A percentile compares a stretch with the other conserved stretches of the same genome.
Evolutionary conservation across 345 rosid genomes (phyloP).

Genomic region (Linum usitatissimum): DNA sequence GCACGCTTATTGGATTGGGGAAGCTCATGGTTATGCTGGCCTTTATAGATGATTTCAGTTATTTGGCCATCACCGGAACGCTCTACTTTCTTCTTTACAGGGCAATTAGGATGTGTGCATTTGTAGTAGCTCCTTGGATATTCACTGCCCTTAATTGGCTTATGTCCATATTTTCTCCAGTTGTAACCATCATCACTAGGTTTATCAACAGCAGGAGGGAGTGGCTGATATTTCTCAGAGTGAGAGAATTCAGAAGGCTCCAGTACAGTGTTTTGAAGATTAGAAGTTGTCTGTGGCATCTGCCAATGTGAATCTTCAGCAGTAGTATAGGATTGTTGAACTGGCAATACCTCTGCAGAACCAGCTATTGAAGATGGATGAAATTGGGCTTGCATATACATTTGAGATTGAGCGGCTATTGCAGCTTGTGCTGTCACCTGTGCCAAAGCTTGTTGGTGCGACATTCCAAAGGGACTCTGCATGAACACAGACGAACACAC

Average conservation of each 20-base stretch:
- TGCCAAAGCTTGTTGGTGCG: constrained; percentile 74
- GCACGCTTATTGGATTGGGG: constrained; percentile 60
- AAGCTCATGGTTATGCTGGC: constrained; percentile 76
- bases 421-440: constrained; percentile 76
- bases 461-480: constrained; percentile 78
- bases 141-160: constrained; percentile 89
- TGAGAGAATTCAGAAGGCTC: constrained; percentile 41
- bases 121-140: constrained; percentile 96
- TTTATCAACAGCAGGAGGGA: constrained; percentile 47
- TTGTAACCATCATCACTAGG: constrained; percentile 89
- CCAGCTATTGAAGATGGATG: constrained; percentile 19
- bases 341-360: constrained; percentile 19
- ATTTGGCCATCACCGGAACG: constrained; percentile 78
- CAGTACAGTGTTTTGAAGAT: constrained; percentile 24
- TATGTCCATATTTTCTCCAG: constrained; percentile 96
- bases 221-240: constrained; percentile 44
- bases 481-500: constrained; percentile 17
- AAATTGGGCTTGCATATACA: constrained; percentile 29
- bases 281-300: constrained; percentile 30
- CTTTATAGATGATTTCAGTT: constrained; percentile 88
- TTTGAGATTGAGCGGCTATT: constrained; percentile 32
- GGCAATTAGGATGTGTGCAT: constrained; percentile 70
- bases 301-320: constrained; percentile 34
- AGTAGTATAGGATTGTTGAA: constrained; percentile 23
- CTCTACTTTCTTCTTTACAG: constrained; percentile 90